Evolutionary conservation across 495 filamentous ascomycete species (phyloP).

Genomic region (Aspergillus wentii): DNA sequence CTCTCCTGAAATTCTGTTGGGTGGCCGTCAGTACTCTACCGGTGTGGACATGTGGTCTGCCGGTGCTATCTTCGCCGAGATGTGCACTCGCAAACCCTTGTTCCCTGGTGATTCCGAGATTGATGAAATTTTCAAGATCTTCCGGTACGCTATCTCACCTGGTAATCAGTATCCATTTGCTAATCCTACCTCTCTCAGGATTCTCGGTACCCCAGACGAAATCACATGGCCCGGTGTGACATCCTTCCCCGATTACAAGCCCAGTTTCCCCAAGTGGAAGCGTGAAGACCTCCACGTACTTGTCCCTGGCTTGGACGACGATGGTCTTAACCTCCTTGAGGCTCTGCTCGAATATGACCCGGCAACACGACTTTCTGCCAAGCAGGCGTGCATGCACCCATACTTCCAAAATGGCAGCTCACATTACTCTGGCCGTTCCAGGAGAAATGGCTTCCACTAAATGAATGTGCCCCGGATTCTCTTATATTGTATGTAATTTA

Average conservation of each 20-base stretch:
- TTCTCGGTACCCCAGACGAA: conserved; percentile 89
- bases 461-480: conserved; percentile 1
- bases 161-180: no score
- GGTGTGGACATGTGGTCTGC: conserved; percentile 99
- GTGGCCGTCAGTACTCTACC: conserved; percentile 95
- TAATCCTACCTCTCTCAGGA: conserved; percentile 39
- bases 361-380: conserved; percentile 87
- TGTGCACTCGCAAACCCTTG: conserved; percentile 96
- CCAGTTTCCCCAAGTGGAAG: conserved; percentile 93
- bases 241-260: conserved; percentile 95
- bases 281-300: conserved; percentile 59
- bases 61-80: conserved; percentile 98
- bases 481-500: conserved; percentile 13
- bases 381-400: conserved; percentile 87
- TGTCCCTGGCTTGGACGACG: conserved; percentile 61
- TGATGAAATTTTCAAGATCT: conserved; percentile 99
- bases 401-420: conserved; percentile 77
- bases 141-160: conserved; percentile 61
- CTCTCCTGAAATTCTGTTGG: conserved; percentile 94
- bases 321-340: conserved; percentile 86
- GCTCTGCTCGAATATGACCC: conserved; percentile 90
- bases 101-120: conserved; percentile 99
- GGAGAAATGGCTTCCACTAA: conserved; percentile 40
- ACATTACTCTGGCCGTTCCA: conserved; percentile 44
- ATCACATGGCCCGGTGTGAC: conserved; percentile 92